Percentiles rank a stretch among this genome's conserved stretches.
phyloP scores from a whole-genome alignment of 768 basidiomycete species.

The Suillus decipiens region DNA sequence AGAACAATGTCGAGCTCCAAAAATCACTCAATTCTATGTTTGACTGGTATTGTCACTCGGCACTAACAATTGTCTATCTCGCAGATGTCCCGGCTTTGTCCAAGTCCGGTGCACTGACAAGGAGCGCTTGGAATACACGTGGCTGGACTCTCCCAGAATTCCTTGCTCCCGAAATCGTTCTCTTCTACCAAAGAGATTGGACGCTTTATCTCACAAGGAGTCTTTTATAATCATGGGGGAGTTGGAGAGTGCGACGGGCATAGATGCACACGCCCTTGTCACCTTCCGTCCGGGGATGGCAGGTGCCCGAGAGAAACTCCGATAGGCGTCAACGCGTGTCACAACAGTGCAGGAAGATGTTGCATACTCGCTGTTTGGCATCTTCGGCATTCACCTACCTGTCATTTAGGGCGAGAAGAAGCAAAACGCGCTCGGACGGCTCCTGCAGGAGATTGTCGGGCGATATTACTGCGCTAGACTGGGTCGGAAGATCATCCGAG shows the following conservation, averaged over 20 bases:
- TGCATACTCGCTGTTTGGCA: neutral
- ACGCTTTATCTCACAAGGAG: neutral
- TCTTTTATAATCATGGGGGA: neutral
- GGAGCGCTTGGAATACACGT: neutral
- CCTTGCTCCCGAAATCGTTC: neutral
- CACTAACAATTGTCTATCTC: neutral
- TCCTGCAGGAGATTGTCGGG: neutral
- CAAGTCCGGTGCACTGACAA: neutral
- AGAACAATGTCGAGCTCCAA: neutral
- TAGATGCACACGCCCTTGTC: neutral
- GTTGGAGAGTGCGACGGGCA: neutral
- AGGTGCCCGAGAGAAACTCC: neutral
- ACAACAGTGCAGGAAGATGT: neutral
- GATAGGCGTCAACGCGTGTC: neutral
- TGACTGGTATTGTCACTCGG: neutral
- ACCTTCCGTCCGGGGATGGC: neutral
- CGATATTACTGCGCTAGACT: neutral
- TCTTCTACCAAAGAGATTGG: neutral
- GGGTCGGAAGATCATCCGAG: neutral
- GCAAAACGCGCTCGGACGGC: neutral
- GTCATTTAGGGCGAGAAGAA: neutral
- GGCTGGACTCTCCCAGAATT: neutral
- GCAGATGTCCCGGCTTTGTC: neutral
- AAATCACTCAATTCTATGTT: neutral
- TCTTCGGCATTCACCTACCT: neutral